Base-by-base conservation (phyloP, 2,329 filamentous ascomycete species). In the Torrubiella hemipterigena region DNA sequence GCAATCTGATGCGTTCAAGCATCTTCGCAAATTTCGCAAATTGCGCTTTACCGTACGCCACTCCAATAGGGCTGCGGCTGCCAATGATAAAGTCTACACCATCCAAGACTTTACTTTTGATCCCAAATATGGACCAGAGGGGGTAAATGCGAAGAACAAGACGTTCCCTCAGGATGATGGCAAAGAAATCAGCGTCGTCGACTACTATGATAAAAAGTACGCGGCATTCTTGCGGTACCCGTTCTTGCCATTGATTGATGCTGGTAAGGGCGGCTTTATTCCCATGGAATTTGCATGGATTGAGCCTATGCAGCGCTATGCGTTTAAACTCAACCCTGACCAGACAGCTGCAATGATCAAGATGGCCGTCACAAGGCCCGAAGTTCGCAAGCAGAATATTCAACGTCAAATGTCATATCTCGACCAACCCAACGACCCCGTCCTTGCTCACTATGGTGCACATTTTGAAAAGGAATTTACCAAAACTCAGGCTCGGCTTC, bases 311-410 rank as follows among this genome's bases (percentile, higher is more conserved):
- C 76, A 81, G 48, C 61, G 70, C 0, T 82, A 78, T 40, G 59
- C 61, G 0, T 78, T 61, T 56, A 81, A 81, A 52, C 51, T 81
- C 2, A 67, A 67, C 32, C 61, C 67, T 0, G 50, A 57, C 0
- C 66, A 93, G 58, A 95, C 89, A 0, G 61, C 78, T 0, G 58
- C 69, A 5, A 98, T 98, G 91, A 95, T 98, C 61, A 89, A 81
- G 53, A 85, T 89, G 45, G 87, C 89, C 0, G 89, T 94, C 5
- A 84, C 81, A 6, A 69, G 78, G 2, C 91, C 91, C 0, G 50
- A 52, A 0, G 51, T 75, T 18, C 81, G 91, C n/a, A 70, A 73
- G 41, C 44, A 51, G 0, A 73, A 81, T 14, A 86, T 96, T 42
- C 42, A 55, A 33, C 34, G 33, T 6, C 49, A 50, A 23, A 58